Base-by-base conservation (phyloP, 2,329 filamentous ascomycete species). In the Fusarium pseudograminearum region DNA sequence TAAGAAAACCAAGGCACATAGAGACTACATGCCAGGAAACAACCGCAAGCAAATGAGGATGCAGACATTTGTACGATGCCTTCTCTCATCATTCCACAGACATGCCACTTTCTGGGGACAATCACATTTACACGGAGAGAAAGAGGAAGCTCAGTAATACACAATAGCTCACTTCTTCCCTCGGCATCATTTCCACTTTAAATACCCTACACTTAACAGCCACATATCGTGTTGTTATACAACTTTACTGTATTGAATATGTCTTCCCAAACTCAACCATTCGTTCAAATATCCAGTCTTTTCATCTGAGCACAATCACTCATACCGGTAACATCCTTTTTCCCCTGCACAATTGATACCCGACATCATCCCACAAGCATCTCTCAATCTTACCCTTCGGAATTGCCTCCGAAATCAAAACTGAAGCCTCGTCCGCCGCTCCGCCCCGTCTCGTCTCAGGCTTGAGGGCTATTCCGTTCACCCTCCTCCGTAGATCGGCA, bases 11-110 rank as follows among this genome's bases (percentile, higher is more conserved):
- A 55, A 57, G 67, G 64, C 74, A 76, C 73, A 12, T 20, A 38
- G n/a, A 40, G n/a, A 20, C n/a, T 40, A 20, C 36, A 74, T 76
- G 71, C 73, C 71, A 75, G 65, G 34, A 71, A 70, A 72, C 61
- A 64, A 69, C 14, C 65, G 53, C 59, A 76, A 67, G 67, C 70
- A 74, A 74, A 73, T 74, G 54, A 72, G 65, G 26, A 51, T 45
- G n/a, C 53, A 65, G 58, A 60, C 61, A 72, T 73, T 73, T 74
- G 59, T 61, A 71, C 64, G 44, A 73, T 57, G 53, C 33, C 58
- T 58, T 15, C 44, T 20, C 28, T 57, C 67, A 59, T 73, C 68
- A 69, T 69, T 64, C 71, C 67, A 67, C 67, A 61, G 60, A 74
- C 72, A 74, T 74, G 66, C 72, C 72, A 74, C 61, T 48, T 46